Evolutionary conservation across 306 rosid genomes (phyloP), one percentile per base, ranked within the genome.

Genomic region (Casuarina equisetifolia): DNA sequence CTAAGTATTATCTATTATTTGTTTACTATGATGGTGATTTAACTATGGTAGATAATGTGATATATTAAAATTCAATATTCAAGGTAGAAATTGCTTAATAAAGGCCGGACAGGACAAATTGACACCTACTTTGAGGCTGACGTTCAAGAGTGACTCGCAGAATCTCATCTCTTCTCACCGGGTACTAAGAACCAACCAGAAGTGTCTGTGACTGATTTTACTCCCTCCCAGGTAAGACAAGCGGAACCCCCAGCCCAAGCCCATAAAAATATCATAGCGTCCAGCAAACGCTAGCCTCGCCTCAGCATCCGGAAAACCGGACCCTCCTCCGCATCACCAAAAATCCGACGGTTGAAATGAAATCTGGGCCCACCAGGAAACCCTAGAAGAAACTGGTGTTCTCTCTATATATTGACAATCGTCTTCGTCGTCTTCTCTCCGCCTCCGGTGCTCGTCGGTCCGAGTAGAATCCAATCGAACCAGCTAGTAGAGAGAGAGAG

Each of bases 311-410:
- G 4, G 42, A 53, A 68, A 5, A 68, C 25, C 12, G 20, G 43
- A 66, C 69, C 74, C 69, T 73, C 64, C 63, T 62, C 48, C 64
- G 54, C 16, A 50, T 2, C 5, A 2, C 43, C 16, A 10, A 13
- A 51, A 67, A 80, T 80, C 83, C 51, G 55, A 74, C 70, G 83
- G 83, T 25, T 17, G 4, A 25, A 10, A 74, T 9, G 49, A 15
- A 2, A 75, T 75, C n/a, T 58, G 80, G 81, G 4, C 51, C 78
- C 78, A 58, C 55, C 57, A 58, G 8, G 71, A 67, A 67, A 67
- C 71, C 71, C 71, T 42, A 67, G 71, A 17, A 1, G 32, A 44
- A 6, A 42, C 9, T 9, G 5, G 8, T 4, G 9, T 46, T 46
- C 38, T 8, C 64, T 19, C 5, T 15, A 63, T 2, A 67, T n/a